Conservation (phyloP, 768 basidiomycete species). For the Lanmaoa pseudosensibilis region DNA sequence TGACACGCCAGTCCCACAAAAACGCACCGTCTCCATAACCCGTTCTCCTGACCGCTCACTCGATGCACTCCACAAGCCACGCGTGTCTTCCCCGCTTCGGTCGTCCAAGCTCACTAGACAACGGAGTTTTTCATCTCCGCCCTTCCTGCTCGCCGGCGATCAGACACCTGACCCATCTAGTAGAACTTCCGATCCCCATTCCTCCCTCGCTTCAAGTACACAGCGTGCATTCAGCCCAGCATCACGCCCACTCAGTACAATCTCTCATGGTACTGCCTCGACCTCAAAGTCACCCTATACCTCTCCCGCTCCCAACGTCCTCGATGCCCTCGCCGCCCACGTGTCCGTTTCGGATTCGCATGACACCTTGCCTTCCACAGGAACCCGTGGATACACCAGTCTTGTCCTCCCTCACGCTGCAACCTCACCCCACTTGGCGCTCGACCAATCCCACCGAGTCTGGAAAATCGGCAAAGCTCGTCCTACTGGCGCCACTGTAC, state of each 20-base stretch:
- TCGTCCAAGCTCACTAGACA: slow-evolving; percentile 26
- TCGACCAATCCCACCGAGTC: slow-evolving; percentile 18
- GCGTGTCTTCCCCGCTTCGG: slow-evolving; percentile 26
- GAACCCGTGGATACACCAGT: slow-evolving; percentile 56
- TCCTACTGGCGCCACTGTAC: slow-evolving; percentile 12
- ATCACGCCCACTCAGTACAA: slow-evolving; percentile 15
- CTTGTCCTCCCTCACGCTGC: slow-evolving; percentile 50
- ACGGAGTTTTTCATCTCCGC: slow-evolving; percentile 34
- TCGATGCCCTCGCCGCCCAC: slow-evolving; percentile 35
- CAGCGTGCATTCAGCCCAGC: slow-evolving; percentile 9
- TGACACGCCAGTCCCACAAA: slow-evolving; percentile 15
- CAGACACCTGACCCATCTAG: slow-evolving; percentile 4
- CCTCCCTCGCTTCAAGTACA: slow-evolving; percentile 9
- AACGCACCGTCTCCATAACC: slow-evolving; percentile 15
- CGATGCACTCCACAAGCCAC: slow-evolving; percentile 18
- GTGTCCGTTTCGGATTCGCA: slow-evolving; percentile 27
- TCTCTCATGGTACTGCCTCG: slow-evolving; percentile 17
- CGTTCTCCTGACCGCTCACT: slow-evolving; percentile 9
- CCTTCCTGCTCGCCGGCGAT: slow-evolving; percentile 9
- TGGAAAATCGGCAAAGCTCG: slow-evolving; percentile 26
- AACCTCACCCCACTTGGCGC: slow-evolving; percentile 21
- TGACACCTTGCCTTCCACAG: slow-evolving; percentile 41
- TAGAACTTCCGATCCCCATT: neutral
- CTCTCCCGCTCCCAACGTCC: slow-evolving; percentile 28
- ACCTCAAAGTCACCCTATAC: slow-evolving; percentile 35